Percentiles rank a stretch among this genome's conserved stretches.
Evolutionary conservation across 768 basidiomycete genomes (phyloP).

Genomic region (Mycena polygramma): DNA sequence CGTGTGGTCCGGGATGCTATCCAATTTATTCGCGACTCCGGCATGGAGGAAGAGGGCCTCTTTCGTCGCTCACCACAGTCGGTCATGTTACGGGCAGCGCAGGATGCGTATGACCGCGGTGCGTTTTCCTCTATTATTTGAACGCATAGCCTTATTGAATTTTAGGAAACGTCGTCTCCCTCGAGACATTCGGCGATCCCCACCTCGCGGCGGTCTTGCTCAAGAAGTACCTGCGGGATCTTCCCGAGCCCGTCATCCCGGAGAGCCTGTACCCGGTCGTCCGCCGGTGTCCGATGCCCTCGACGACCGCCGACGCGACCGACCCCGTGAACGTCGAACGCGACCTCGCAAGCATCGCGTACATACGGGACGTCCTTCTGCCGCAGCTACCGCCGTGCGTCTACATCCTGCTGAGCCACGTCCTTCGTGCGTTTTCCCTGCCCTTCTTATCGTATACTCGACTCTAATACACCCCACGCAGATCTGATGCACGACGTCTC

Average conservation of each 20-base stretch:
- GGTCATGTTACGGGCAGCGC: constrained; percentile 75
- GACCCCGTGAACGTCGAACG: constrained; percentile 51
- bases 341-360: constrained; percentile 70
- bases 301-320: constrained; percentile 43
- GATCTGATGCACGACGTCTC: constrained; percentile 88
- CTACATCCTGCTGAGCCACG: constrained; percentile 79
- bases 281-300: constrained; percentile 72
- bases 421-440: constrained; percentile 65
- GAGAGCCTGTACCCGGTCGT: constrained; percentile 76
- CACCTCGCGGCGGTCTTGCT: constrained; percentile 87
- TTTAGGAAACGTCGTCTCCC: constrained; percentile 81
- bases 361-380: constrained; percentile 78
- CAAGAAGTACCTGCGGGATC: constrained; percentile 87
- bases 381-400: constrained; percentile 77
- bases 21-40: constrained; percentile 76
- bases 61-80: constrained; percentile 88
- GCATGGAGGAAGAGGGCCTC: constrained; percentile 81
- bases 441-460: not conserved
- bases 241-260: constrained; percentile 84
- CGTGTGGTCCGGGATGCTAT: constrained; percentile 83
- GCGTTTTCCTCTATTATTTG: too few species aligned
- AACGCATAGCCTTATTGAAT: constrained; percentile 19
- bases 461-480: constrained; percentile 43
- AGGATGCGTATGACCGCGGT: constrained; percentile 90
- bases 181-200: constrained; percentile 82